Percentiles rank a stretch among this genome's conserved stretches.
phyloP scores from a whole-genome alignment of 805 yeast genomes.

The Cyberlindnera euphorbiiphila region DNA sequence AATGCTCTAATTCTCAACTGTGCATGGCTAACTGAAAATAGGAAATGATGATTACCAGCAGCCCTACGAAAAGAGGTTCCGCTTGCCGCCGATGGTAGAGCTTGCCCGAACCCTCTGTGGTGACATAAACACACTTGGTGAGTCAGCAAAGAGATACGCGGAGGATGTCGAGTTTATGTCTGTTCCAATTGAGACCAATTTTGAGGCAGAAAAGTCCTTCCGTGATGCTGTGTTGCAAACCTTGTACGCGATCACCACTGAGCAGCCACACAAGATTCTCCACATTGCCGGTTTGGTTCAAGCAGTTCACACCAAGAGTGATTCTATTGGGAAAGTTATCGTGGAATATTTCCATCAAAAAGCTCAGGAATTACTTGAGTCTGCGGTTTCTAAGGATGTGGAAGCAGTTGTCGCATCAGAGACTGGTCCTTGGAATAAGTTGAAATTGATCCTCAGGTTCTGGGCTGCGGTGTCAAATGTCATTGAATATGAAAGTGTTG shows the following conservation, averaged over 20 bases:
- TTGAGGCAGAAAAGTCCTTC: constrained; percentile 57
- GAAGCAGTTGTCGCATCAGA: constrained; percentile 33
- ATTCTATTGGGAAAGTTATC: constrained; percentile 62
- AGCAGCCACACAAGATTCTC: constrained; percentile 88
- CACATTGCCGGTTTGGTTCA: constrained; percentile 66
- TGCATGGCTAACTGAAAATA: too few species aligned
- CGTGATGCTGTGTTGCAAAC: constrained; percentile 58
- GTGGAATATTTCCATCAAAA: constrained; percentile 65
- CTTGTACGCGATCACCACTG: constrained; percentile 64
- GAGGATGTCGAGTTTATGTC: constrained; percentile 64
- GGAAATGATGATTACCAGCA: constrained; percentile 25
- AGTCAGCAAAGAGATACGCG: constrained; percentile 44
- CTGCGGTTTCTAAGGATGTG: constrained; percentile 25
- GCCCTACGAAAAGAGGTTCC: constrained; percentile 25
- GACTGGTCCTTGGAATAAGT: constrained; percentile 61
- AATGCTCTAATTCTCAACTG: too few species aligned
- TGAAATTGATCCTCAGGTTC: constrained; percentile 70
- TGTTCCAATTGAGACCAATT: constrained; percentile 60
- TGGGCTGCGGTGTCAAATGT: constrained; percentile 64
- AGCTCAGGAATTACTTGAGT: constrained; percentile 52
- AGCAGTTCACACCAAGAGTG: constrained; percentile 59
- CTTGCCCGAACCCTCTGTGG: constrained; percentile 45
- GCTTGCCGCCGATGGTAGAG: constrained; percentile 43
- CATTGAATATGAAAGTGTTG: constrained; percentile 45
- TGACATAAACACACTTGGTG: constrained; percentile 58